Evolutionary conservation across 768 basidiomycete genomes (phyloP).

Genomic region (Kwoniella newhampshirensis): DNA sequence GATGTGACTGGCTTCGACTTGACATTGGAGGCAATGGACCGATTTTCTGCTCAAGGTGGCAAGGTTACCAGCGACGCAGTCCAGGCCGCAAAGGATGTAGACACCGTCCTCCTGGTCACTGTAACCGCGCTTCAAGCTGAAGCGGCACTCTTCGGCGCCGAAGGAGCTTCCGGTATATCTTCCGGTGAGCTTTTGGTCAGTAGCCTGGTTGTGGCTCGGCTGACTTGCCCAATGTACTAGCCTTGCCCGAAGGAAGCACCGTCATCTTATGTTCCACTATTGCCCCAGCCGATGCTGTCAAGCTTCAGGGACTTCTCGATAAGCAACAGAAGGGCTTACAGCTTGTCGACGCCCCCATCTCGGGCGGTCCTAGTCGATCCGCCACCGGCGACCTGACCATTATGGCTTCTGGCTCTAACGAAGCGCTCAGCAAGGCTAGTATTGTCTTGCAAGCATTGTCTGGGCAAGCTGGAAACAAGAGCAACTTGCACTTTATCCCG

Average conservation of each 20-base stretch:
- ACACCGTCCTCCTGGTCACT: constrained; percentile 36
- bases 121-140: constrained; percentile 32
- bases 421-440: constrained; percentile 23
- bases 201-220: neutral
- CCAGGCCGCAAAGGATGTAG: constrained; percentile 22
- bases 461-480: constrained; percentile 13
- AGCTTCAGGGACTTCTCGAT: constrained; percentile 26
- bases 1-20: constrained; percentile 36
- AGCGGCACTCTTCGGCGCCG: constrained; percentile 22
- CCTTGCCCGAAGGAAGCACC: constrained; percentile 23
- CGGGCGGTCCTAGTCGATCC: constrained; percentile 41
- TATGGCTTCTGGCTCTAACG: constrained; percentile 32
- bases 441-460: constrained; percentile 35
- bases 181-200: constrained; percentile 11
- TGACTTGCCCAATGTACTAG: constrained; percentile 13
- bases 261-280: constrained; percentile 44
- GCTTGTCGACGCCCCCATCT: constrained; percentile 44
- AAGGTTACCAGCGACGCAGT: constrained; percentile 16
- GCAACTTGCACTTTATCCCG: constrained; percentile 43
- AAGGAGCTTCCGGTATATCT: constrained; percentile 10
- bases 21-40: constrained; percentile 17
- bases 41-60: constrained; percentile 31
- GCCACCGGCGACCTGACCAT: constrained; percentile 42
- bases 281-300: constrained; percentile 33
- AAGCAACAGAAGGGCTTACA: constrained; percentile 14